phyloP scores from a whole-genome alignment of 2,329 filamentous ascomycete genomes.

The Fusarium clavum region DNA sequence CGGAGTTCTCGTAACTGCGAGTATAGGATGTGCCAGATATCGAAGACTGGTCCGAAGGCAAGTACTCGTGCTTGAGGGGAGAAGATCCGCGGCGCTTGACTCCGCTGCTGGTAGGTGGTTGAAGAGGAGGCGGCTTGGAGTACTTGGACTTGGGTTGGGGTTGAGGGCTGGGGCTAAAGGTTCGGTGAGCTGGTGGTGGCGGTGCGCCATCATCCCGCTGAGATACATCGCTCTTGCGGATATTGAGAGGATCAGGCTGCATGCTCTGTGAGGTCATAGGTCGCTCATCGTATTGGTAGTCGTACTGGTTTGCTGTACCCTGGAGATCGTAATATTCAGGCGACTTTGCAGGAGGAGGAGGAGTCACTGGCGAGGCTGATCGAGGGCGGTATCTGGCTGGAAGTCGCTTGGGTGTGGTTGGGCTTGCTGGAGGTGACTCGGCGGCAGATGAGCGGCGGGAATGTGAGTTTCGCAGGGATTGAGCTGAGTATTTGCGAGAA shows the following conservation, averaged over 20 bases:
- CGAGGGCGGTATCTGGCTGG: slow-evolving; percentile 46
- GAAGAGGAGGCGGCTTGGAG: slow-evolving; percentile 60
- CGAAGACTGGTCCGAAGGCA: slow-evolving; percentile 79
- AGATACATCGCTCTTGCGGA: slow-evolving; percentile 51
- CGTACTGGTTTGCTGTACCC: slow-evolving; percentile 54
- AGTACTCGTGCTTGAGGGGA: slow-evolving; percentile 96
- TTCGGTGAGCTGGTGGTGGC: slow-evolving; percentile 66
- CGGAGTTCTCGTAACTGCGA: slow-evolving; percentile 60
- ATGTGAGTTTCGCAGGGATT: slow-evolving; percentile 43
- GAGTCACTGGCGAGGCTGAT: slow-evolving; percentile 40
- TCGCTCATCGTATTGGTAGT: slow-evolving; percentile 45
- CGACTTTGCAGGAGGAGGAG: slow-evolving; percentile 42
- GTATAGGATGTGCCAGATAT: slow-evolving; percentile 69
- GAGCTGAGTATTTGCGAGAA: slow-evolving; percentile 41
- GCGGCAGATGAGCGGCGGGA: slow-evolving; percentile 33
- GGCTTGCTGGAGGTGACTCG: slow-evolving; percentile 47
- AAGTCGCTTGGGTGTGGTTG: slow-evolving; percentile 49
- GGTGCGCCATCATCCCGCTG: slow-evolving; percentile 67
- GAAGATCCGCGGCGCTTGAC: slow-evolving; percentile 84
- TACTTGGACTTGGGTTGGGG: slow-evolving; percentile 42
- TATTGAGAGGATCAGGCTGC: slow-evolving; percentile 53
- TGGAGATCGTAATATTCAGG: slow-evolving; percentile 44
- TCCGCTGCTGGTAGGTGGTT: slow-evolving; percentile 55
- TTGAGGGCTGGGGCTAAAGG: slow-evolving; percentile 48
- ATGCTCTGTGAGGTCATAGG: slow-evolving; percentile 52